Base-by-base conservation (phyloP, 768 basidiomycete genomes). In the Trametes cingulata region DNA sequence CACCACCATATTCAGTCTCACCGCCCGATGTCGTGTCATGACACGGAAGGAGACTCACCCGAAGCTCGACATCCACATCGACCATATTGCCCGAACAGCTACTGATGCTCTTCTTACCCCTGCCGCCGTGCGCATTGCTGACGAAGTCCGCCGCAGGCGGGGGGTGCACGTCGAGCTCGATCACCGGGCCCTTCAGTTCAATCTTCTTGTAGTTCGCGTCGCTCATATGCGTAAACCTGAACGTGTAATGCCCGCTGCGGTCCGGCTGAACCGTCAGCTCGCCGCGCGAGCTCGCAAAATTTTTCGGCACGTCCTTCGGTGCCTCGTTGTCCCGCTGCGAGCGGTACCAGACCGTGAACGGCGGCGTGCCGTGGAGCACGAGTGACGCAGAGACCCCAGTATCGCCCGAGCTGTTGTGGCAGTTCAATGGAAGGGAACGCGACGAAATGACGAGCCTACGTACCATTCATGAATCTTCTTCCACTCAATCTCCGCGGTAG, bases 401-500 rank as follows among this genome's bases (percentile, higher is more conserved):
- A 67, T 97, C 95, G 1, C 92, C 90, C 49, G 92, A 92, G 71
- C 91, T 93, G 63, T 35, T 53, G 39, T 41, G 51, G 13, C 60
- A 54, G 45, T 62, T 35, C 13, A 60, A 60, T 8, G 54, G 41
- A n/a, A 48, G 29, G 19, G 5, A 47, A 19, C 27, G 19, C 10
- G 19, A 41, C 27, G 24, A n/a, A 13, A 22, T 17, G 12, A 33
- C 35, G 19, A 22, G 24, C 15, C 27, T 12, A 71, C 77, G 65
- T 64, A 92, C 94, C 94, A 95, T 77, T 95, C 93, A 61, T 94
- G 91, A 59, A 95, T 90, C 50, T 87, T 87, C 66, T 87, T 90
- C 85, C 92, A 93, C 73, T 88, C 84, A 60, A 96, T 91, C 67
- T 95, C 88, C 22, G 93, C 91, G 3, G 83, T 85, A 2, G 95